Conservation (phyloP, 192 early-diverging fungal species). For the Gonapodya sp. region DNA sequence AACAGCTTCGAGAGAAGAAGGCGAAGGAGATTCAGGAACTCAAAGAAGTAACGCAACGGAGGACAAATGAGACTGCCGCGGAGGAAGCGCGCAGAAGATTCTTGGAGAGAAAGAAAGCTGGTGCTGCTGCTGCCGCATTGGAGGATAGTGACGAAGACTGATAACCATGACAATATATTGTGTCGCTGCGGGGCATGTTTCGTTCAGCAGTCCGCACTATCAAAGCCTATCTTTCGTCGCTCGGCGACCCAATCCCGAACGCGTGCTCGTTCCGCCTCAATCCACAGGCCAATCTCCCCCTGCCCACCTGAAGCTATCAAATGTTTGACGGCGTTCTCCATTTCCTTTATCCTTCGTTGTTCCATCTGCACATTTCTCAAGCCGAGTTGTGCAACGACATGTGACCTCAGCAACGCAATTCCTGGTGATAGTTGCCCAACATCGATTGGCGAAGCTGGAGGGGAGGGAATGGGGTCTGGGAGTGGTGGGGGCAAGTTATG, state of each 20-base stretch:
- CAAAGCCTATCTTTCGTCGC: neutral
- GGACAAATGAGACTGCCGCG: constrained; percentile 35
- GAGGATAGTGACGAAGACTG: neutral
- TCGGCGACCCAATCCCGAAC: neutral
- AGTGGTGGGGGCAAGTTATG: too few relatives aligned
- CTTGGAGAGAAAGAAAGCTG: constrained; percentile 31
- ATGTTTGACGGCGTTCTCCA: neutral
- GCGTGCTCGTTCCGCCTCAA: neutral
- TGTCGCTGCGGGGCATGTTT: too few relatives aligned
- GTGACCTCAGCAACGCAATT: neutral
- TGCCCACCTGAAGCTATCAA: neutral
- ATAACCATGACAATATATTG: too few relatives aligned
- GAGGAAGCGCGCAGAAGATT: constrained; percentile 39
- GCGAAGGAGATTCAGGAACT: constrained; percentile 37
- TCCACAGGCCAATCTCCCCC: neutral
- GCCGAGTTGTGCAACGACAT: neutral
- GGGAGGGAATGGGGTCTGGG: neutral
- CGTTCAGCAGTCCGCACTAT: neutral
- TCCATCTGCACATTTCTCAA: neutral
- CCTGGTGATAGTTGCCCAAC: neutral
- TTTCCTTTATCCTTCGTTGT: neutral
- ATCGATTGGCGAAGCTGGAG: neutral
- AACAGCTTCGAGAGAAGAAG: constrained; percentile 38
- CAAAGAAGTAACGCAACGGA: constrained; percentile 27
- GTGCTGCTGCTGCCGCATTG: neutral